Percentiles rank a stretch among this genome's conserved stretches.
Conservation (phyloP, 2,329 filamentous ascomycete genomes). For the Septoria petroselini region DNA sequence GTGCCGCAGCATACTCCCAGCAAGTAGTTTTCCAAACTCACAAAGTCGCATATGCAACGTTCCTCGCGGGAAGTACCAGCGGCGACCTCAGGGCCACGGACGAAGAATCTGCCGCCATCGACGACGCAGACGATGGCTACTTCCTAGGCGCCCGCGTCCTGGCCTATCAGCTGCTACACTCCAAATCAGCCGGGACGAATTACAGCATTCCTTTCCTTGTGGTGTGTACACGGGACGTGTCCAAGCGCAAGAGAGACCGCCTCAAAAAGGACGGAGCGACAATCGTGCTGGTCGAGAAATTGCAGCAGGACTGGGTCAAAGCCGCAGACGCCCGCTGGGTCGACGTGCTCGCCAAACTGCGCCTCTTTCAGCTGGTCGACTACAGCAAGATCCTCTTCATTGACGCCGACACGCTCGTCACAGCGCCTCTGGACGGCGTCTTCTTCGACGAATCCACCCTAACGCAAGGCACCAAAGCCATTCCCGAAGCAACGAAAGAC, state of each 20-base stretch:
- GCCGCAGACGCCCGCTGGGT: conserved; percentile 33
- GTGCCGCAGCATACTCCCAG: conserved; percentile 10
- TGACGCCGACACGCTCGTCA: conserved; percentile 37
- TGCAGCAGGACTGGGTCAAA: conserved; percentile 36
- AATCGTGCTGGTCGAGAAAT: conserved; percentile 36
- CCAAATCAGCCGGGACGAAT: conserved; percentile 37
- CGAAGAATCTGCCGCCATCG: conserved; percentile 25
- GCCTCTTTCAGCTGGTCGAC: conserved; percentile 36
- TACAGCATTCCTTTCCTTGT: conserved; percentile 40
- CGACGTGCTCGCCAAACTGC: conserved; percentile 41
- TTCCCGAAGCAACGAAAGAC: conserved; percentile 25
- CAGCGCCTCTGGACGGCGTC: conserved; percentile 30
- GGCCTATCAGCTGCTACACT: conserved; percentile 42
- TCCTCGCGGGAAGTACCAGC: conserved; percentile 35
- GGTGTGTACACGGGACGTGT: conserved; percentile 39
- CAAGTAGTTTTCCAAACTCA: conserved; percentile 25
- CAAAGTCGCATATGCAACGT: conserved; percentile 42
- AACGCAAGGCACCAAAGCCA: conserved; percentile 31
- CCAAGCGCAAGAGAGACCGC: conserved; percentile 37
- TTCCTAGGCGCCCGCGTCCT: conserved; percentile 38
- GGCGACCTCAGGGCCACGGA: conserved; percentile 23
- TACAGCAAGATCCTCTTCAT: conserved; percentile 40
- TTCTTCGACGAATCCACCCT: conserved; percentile 40
- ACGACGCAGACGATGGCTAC: conserved; percentile 39
- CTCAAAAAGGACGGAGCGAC: conserved; percentile 40